Evolutionary conservation across 257 asterid species (phyloP).

Genomic region (Salvia miltiorrhiza): DNA sequence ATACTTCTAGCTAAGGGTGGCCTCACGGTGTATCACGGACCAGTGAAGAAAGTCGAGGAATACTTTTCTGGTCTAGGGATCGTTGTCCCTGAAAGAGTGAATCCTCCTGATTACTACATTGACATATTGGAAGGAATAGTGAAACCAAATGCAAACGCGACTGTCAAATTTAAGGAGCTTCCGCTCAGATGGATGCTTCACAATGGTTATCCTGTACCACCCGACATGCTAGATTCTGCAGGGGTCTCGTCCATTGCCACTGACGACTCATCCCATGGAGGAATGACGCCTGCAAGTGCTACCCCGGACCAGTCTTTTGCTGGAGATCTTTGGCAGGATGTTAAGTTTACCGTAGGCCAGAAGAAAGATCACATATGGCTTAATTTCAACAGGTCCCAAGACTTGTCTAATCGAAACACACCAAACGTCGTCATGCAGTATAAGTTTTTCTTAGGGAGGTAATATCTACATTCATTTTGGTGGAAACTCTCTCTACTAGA

Average conservation of each 20-base stretch:
- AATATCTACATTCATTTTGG: conserved; percentile 3
- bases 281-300: conserved; percentile 28
- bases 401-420: conserved; percentile 63
- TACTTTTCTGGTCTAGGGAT: conserved; percentile 88
- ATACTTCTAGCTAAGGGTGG: conserved; percentile 99
- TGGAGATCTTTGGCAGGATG: conserved; percentile 78
- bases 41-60: conserved; percentile 94
- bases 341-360: conserved; percentile 58
- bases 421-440: conserved; percentile 57
- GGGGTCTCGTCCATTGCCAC: conserved; percentile 44
- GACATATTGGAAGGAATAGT: conserved; percentile 92
- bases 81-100: conserved; percentile 83
- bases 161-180: conserved; percentile 74
- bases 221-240: conserved; percentile 82
- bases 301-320: conserved; percentile 55
- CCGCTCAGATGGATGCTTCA: conserved; percentile 99
- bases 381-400: conserved; percentile 49
- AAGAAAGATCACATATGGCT: conserved; percentile 57
- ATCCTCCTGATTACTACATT: conserved; percentile 94
- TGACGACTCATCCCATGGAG: conserved; percentile 56
- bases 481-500: too few species aligned
- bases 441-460: conserved; percentile 87
- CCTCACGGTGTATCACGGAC: conserved; percentile 88
- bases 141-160: conserved; percentile 50
- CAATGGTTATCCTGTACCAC: conserved; percentile 91